Evolutionary conservation across 768 basidiomycete species (phyloP).

Genomic region (Xerocomus potaroensis): DNA sequence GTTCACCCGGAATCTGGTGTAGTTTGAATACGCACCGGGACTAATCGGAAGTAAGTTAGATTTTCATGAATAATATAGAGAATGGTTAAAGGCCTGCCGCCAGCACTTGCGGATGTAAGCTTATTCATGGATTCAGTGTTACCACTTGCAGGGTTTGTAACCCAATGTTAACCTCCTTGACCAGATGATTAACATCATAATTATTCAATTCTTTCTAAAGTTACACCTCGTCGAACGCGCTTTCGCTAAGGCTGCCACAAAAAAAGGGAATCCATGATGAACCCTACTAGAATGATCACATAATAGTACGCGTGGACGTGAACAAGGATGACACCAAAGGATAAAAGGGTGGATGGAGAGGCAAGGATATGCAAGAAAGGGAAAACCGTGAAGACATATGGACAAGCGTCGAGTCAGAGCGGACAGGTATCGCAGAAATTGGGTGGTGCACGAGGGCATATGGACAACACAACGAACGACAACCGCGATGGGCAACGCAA

Average conservation of each 20-base stretch:
- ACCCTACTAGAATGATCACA: slow-evolving; percentile 9
- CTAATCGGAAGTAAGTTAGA: no score
- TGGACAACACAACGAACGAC: slow-evolving; percentile 15
- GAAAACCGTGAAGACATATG: slow-evolving; percentile 5
- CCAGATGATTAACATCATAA: background rate
- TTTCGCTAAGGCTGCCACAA: slow-evolving; percentile 12
- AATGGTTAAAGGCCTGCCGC: no score
- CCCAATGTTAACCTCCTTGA: no score
- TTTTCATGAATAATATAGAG: no score
- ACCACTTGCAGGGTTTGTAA: no score
- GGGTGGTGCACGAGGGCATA: slow-evolving; percentile 5
- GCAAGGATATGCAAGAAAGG: slow-evolving; percentile 25
- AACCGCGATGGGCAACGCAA: slow-evolving; percentile 9
- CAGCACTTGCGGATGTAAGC: no score
- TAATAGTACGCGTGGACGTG: slow-evolving; percentile 2
- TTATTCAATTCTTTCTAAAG: slow-evolving; percentile 21
- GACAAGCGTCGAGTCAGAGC: slow-evolving; percentile 2
- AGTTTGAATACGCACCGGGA: no score
- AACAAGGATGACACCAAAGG: background rate
- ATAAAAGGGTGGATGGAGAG: background rate
- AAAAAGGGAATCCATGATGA: slow-evolving; percentile 6
- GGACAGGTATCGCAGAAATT: slow-evolving; percentile 17
- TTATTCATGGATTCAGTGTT: no score
- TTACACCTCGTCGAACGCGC: slow-evolving; percentile 23
- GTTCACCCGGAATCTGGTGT: no score